Conservation (phyloP, 1,284 basidiomycete genomes). For the Ustilago vetiveriae region DNA sequence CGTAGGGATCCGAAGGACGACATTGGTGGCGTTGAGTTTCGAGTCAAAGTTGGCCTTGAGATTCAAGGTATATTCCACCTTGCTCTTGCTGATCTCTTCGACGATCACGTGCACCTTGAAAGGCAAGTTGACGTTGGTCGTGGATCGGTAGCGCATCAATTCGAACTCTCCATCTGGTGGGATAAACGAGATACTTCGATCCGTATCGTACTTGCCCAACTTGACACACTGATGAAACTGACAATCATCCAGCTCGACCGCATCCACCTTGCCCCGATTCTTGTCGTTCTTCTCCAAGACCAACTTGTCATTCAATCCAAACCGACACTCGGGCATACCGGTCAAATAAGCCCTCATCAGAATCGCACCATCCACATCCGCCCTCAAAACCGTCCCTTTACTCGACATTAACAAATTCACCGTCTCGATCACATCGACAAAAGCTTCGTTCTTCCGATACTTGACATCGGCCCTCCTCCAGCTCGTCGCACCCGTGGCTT, state of each 20-base stretch:
- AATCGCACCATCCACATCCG: conserved; percentile 97
- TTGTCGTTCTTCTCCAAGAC: conserved; percentile 82
- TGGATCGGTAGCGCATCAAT: conserved; percentile 95
- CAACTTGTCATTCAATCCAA: conserved; percentile 96
- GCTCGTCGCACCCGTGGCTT: conserved; percentile 92
- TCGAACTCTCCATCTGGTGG: conserved; percentile 99
- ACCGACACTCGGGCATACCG: conserved; percentile 96
- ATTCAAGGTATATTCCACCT: conserved; percentile 89
- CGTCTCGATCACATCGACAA: conserved; percentile 95
- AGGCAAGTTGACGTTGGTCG: conserved; percentile 93
- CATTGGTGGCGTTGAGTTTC: conserved; percentile 91
- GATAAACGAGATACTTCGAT: conserved; percentile 92
- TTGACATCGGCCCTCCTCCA: conserved; percentile 94
- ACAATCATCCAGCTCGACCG: conserved; percentile 87
- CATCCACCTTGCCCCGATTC: conserved; percentile 48
- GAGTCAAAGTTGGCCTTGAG: conserved; percentile 88
- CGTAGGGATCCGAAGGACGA: conserved; percentile 92
- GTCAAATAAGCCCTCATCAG: conserved; percentile 96
- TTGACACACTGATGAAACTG: conserved; percentile 99
- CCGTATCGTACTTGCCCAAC: conserved; percentile 90
- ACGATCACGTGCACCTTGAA: conserved; percentile 89
- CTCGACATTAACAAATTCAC: conserved; percentile 94
- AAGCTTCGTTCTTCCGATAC: conserved; percentile 98
- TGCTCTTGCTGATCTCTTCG: conserved; percentile 87
- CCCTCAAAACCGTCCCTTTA: conserved; percentile 92